Evolutionary conservation across 108 stramenopile species (phyloP), one percentile per base, ranked within the genome.

Genomic region (Nitzschia putrida): DNA sequence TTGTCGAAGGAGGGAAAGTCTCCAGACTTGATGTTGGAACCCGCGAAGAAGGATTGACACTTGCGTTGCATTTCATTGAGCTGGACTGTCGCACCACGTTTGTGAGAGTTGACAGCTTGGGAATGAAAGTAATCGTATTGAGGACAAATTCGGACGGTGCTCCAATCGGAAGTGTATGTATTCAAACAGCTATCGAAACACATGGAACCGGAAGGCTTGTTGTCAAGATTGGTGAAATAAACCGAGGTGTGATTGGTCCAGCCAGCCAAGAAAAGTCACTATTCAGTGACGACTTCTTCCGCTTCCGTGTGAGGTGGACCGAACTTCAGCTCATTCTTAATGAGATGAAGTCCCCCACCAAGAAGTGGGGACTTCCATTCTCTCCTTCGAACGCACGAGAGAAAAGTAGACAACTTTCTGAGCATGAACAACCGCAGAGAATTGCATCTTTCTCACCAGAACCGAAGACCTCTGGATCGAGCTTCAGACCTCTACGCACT

Each of bases 121-220:
- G 90, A 7, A 63, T 91, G 24, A 86, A 85, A 63, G 66, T 91
- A 53, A 83, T 71, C 40, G 56, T 90, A 44, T 66, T 85, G 0
- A 74, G 73, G 71, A 67, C 78, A 18, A 63, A 73, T 23, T 13
- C 14, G 34, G 60, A 73, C 22, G 89, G 90, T 20, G 60, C 68
- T 57, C 73, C 85, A 1, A 52, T 91, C 22, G 93, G 93, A 20
- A 91, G 86, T 57, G 66, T 94, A 18, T 88, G 87, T 8, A 56
- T 94, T 10, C 90, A 94, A 54, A 94, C 93, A 41, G 85, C 85
- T 6, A 79, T 88, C 39, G 93, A 90, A 38, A 77, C 83, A 22
- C 42, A 11, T 40, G 74, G 72, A 25, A 85, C 89, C 63, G 85
- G 88, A 10, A 77, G 85, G 24, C 54, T 90, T 20, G 93, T 94